A percentile compares a stretch with the other conserved stretches of the same genome.
These are phyloP conservation scores for Crinitomyces ghanaensis DNA, from an alignment of 805 yeast genomes.

Conservation along the genomic window DNA sequence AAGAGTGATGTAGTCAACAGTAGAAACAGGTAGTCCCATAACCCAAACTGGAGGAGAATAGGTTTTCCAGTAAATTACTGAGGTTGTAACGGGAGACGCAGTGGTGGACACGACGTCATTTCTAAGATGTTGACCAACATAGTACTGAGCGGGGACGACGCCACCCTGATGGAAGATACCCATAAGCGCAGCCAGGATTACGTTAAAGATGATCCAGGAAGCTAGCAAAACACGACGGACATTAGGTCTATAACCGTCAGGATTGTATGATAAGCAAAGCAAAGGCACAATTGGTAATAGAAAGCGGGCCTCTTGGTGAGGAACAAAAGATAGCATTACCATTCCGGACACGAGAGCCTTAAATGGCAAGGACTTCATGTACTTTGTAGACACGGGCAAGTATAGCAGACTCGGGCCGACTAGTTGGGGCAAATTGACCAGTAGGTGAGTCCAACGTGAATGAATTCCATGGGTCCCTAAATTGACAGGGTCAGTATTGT, in stretches of 20 bases:
- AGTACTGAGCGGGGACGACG: conserved; percentile 49
- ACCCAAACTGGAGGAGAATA: conserved; percentile 92
- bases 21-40: conserved; percentile 27
- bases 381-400: conserved; percentile 30
- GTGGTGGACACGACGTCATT: too few species aligned
- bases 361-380: conserved; percentile 43
- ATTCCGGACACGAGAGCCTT: conserved; percentile 54
- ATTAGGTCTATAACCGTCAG: conserved; percentile 11
- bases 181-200: conserved; percentile 47
- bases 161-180: conserved; percentile 91
- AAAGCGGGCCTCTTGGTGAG: conserved; percentile 93
- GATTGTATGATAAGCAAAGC: conserved; percentile 41
- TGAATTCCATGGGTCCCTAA: conserved; percentile 76
- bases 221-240: conserved; percentile 16
- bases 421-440: conserved; percentile 68
- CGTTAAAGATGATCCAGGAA: conserved; percentile 57
- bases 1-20: too few species aligned
- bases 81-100: too few species aligned
- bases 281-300: conserved; percentile 70
- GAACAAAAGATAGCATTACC: conserved; percentile 50
- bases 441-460: conserved; percentile 58
- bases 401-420: conserved; percentile 64
- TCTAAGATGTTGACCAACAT: conserved; percentile 18
- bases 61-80: conserved; percentile 82
- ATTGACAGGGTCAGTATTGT: conserved; percentile 52